Conservation (phyloP, 352 stramenopile species). For the Pelagophyceae sp. region DNA sequence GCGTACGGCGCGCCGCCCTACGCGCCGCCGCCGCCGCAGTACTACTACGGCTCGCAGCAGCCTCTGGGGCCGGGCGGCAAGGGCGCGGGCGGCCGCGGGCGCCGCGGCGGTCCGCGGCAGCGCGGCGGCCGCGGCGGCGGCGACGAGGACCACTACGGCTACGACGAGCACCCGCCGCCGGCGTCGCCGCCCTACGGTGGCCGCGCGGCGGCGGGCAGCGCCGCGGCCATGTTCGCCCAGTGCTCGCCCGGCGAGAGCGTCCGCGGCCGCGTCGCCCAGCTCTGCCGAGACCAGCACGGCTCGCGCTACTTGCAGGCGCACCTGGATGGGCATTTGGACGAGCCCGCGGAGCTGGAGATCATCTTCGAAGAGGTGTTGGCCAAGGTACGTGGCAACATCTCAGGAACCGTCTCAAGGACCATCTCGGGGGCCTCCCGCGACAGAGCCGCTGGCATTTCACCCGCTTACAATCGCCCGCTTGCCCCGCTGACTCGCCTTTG, state of each 20-base stretch:
- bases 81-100: too few species aligned
- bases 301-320: constrained; percentile 74
- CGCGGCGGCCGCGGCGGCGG: too few species aligned
- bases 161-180: neutral
- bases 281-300: constrained; percentile 76
- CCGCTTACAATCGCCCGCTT: constrained; percentile 15
- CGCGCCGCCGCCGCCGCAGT: neutral
- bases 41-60: neutral
- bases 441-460: constrained; percentile 1
- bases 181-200: neutral
- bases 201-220: neutral
- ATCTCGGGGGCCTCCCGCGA: neutral
- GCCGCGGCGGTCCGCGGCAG: neutral
- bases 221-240: neutral
- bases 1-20: neutral
- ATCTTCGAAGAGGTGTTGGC: constrained; percentile 67
- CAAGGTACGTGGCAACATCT: too few species aligned
- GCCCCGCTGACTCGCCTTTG: too few species aligned
- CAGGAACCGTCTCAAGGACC: too few species aligned
- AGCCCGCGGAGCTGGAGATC: constrained; percentile 53
- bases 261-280: constrained; percentile 46
- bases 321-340: constrained; percentile 51
- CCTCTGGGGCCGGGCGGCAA: neutral
- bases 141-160: neutral
- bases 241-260: neutral